Percentiles rank a stretch among this genome's conserved stretches.
These are phyloP conservation scores for Botrytis hyacinthi DNA, from an alignment of 2,329 filamentous ascomycete species.

Conservation along the genomic window DNA sequence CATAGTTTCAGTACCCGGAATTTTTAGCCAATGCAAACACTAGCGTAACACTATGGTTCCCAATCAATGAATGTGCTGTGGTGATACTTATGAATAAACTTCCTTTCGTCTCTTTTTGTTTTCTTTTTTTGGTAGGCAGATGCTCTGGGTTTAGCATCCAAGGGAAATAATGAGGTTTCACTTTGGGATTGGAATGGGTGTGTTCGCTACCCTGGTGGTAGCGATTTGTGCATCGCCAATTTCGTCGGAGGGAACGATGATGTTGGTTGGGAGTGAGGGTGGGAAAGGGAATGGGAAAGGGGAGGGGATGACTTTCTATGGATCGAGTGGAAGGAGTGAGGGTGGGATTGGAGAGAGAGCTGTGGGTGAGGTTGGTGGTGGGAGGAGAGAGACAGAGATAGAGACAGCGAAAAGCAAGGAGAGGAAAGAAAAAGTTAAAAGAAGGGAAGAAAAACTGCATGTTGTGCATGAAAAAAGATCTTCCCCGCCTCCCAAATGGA, in stretches of 20 bases:
- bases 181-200: background rate
- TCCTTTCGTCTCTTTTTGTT: background rate
- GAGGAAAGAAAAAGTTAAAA: background rate
- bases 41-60: background rate
- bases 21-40: conserved; percentile 2
- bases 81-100: background rate
- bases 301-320: background rate
- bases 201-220: background rate
- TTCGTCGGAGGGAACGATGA: background rate
- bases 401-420: too few species aligned
- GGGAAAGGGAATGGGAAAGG: background rate
- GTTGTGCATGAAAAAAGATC: background rate
- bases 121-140: conserved; percentile 17
- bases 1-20: background rate
- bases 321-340: background rate
- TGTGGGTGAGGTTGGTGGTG: background rate
- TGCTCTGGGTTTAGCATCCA: conserved; percentile 31
- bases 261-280: background rate
- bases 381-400: background rate
- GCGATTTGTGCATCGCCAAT: background rate
- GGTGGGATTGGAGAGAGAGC: background rate
- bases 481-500: background rate
- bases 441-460: background rate
- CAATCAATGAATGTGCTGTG: background rate
- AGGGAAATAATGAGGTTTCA: conserved; percentile 22